Percentiles rank a stretch among this genome's conserved stretches.
phyloP scores from a whole-genome alignment of 805 yeast genomes.

The Ogataea zsoltii region DNA sequence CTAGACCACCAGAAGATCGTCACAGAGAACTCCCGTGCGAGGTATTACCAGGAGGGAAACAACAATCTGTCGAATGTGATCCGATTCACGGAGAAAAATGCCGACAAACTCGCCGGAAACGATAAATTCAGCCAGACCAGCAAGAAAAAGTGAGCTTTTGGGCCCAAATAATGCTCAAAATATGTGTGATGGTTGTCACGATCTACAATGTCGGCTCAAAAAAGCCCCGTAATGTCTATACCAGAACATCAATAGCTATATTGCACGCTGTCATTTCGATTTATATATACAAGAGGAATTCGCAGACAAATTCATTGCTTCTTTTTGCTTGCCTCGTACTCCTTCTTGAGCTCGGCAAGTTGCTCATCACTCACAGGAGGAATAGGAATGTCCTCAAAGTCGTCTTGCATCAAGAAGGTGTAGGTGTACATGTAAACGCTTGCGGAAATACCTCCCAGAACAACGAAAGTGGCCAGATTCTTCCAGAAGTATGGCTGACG shows the following conservation, averaged over 20 bases:
- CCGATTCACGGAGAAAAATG: constrained; percentile 31
- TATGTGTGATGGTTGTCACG: too few relatives aligned
- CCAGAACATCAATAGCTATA: too few relatives aligned
- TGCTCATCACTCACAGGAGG: constrained; percentile 88
- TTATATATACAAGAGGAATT: constrained; percentile 5
- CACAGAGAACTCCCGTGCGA: constrained; percentile 22
- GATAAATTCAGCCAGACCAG: constrained; percentile 21
- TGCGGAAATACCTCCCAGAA: constrained; percentile 62
- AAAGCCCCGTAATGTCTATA: too few relatives aligned
- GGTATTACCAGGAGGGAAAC: constrained; percentile 31
- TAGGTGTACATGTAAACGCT: constrained; percentile 70
- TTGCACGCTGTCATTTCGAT: neutral
- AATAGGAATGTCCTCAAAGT: constrained; percentile 87
- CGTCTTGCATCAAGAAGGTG: constrained; percentile 69
- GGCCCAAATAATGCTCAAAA: too few relatives aligned
- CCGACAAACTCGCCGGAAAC: constrained; percentile 25
- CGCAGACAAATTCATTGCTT: constrained; percentile 7
- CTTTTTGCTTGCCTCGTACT: constrained; percentile 55
- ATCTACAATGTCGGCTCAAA: too few relatives aligned
- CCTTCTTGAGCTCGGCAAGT: constrained; percentile 67
- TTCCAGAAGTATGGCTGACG: constrained; percentile 82
- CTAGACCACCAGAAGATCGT: constrained; percentile 28
- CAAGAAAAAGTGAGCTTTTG: too few relatives aligned
- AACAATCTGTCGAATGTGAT: constrained; percentile 35
- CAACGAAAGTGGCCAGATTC: constrained; percentile 63